These are phyloP conservation scores for Mimosa pudica DNA, from an alignment of 306 rosid species.

Conservation along the genomic window DNA sequence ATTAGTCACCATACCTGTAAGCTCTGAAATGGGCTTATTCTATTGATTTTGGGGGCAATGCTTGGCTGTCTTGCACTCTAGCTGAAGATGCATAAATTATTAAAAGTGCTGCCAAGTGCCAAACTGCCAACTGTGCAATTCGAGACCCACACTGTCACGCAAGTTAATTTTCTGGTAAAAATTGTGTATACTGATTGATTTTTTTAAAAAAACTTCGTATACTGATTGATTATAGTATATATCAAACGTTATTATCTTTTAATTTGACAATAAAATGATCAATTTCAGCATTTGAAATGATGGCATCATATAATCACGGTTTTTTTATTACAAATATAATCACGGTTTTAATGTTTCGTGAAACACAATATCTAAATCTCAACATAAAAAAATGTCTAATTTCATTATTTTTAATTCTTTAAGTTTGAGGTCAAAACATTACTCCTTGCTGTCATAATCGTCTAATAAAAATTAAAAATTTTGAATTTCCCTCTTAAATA, in stretches of 20 bases:
- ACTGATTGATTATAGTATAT: not conserved
- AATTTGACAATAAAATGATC: not conserved
- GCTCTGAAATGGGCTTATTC: not conserved
- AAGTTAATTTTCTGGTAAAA: not conserved
- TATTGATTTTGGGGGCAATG: not conserved
- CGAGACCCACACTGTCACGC: not conserved
- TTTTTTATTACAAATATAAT: no score
- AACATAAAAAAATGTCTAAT: no score
- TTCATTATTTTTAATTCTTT: no score
- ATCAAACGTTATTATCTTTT: not conserved
- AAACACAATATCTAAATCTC: not conserved
- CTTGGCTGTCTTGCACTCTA: not conserved
- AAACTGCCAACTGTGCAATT: not conserved
- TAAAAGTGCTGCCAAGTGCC: not conserved
- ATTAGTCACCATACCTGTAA: not conserved
- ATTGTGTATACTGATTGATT: not conserved
- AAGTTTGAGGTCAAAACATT: no score
- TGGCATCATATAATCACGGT: not conserved
- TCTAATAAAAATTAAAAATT: no score
- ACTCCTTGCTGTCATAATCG: not conserved
- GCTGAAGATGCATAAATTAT: not conserved
- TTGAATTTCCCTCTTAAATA: no score
- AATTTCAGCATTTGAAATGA: not conserved
- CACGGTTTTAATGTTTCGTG: not conserved
- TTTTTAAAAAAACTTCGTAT: no score